Evolutionary conservation across 495 filamentous ascomycete genomes (phyloP), one percentile per base, ranked within the genome.

Genomic region (Xylaria castorea): DNA sequence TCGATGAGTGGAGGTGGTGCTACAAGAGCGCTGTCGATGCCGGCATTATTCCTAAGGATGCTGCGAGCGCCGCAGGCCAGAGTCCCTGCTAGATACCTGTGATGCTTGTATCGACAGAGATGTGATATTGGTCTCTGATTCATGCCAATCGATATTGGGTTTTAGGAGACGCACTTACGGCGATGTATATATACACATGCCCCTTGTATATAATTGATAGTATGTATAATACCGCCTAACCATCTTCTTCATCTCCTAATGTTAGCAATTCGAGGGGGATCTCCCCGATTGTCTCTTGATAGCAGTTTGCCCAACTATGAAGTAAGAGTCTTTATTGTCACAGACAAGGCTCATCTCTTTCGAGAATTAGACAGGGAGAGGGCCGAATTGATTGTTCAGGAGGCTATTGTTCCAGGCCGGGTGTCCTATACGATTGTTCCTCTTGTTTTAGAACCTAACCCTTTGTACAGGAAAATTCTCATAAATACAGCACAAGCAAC

Each of bases 1-100:
- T 87, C 63, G 82, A 85, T 27, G 89, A 91, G 77, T 90, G 83
- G 77, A 80, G 89, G 34, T 91, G 89, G 88, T 84, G 84, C 42
- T 91, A 91, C 75, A 74, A 86, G 70, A 81, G 83, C 71, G 87
- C 85, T 9, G 84, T 87, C 9, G 78, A 80, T 22, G 85, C 82
- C 0, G 84, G 85, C 20, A 83, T 85, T 32, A 87, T 90, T 62
- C 87, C 87, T 0, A 83, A 63, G 60, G 77, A 80, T 50, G 76
- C 76, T 7, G 61, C 32, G 25, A 78, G 70, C 36, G 72, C 58
- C n/a, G 65, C 74, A 0, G 67, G 70, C 53, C 46, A 71, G 14
- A 76, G 73, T 48, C 76, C 76, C 34, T 78, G 76, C 38, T 78
- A 75, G 70, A 27, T 20, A 51, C 20, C 46, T 18, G 6, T 0